A percentile compares a stretch with the other conserved stretches of the same genome.
phyloP scores from a whole-genome alignment of 305 asterid genomes.

The Solanum hybrid region DNA sequence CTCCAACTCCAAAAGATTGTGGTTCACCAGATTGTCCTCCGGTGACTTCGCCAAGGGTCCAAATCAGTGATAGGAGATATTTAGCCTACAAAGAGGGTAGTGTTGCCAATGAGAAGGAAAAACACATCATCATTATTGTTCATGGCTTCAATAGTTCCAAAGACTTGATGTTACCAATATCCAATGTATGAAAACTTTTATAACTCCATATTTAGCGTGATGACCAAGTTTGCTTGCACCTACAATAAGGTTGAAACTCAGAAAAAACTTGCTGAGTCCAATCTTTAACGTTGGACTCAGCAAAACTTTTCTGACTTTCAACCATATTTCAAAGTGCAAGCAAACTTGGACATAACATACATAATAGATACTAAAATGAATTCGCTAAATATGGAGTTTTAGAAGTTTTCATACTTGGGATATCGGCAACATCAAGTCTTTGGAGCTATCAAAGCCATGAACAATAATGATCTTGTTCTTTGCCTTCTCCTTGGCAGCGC shows the following conservation, averaged over 20 bases:
- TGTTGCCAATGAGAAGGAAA: conserved; percentile 40
- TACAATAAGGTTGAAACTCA: neutral
- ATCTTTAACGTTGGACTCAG: neutral
- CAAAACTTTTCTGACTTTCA: neutral
- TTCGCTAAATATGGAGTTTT: neutral
- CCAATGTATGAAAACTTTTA: conserved; percentile 30
- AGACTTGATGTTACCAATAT: conserved; percentile 34
- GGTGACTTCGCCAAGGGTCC: conserved; percentile 46
- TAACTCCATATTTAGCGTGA: neutral
- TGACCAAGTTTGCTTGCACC: neutral
- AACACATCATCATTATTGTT: conserved; percentile 38
- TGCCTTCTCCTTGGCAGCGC: conserved; percentile 44
- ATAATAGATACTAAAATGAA: neutral
- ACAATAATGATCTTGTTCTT: conserved; percentile 37
- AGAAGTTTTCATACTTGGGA: conserved; percentile 33
- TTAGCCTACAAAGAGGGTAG: conserved; percentile 54
- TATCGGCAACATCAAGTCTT: conserved; percentile 38
- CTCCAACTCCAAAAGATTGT: conserved; percentile 48
- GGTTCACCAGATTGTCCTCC: conserved; percentile 58
- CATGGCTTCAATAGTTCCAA: conserved; percentile 57
- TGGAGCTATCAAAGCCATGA: conserved; percentile 54
- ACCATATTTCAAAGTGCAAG: neutral
- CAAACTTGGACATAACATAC: neutral
- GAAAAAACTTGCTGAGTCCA: neutral
- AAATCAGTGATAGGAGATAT: conserved; percentile 61